A percentile compares a stretch with the other conserved stretches of the same genome.
Evolutionary conservation across 2,329 filamentous ascomycete genomes (phyloP).

Genomic region (Juglanconis juglandina): DNA sequence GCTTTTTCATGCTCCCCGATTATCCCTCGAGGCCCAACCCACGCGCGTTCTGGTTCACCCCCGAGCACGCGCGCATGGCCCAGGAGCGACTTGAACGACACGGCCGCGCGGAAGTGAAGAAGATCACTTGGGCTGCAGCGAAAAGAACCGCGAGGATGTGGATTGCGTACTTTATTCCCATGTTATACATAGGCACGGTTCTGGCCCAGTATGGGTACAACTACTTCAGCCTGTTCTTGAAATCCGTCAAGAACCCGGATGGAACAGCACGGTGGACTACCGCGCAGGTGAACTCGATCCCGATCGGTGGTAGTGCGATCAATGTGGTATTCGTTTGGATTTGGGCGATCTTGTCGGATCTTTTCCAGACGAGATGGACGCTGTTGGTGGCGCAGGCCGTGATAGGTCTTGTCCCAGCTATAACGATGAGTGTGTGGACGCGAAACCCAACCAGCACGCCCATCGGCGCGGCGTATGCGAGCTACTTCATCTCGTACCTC

Average conservation of each 20-base stretch:
- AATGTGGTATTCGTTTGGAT: constrained; percentile 51
- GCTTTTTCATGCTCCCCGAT: constrained; percentile 46
- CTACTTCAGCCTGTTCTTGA: constrained; percentile 43
- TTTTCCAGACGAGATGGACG: constrained; percentile 46
- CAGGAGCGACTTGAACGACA: constrained; percentile 41
- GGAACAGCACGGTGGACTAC: constrained; percentile 39
- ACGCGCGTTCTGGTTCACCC: constrained; percentile 43
- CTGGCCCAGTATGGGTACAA: constrained; percentile 44
- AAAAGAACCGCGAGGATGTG: constrained; percentile 41
- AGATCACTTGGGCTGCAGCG: constrained; percentile 40
- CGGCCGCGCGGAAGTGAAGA: constrained; percentile 42
- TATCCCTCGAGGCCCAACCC: constrained; percentile 39
- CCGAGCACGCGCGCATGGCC: constrained; percentile 38
- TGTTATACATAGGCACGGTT: constrained; percentile 43
- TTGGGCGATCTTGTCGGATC: constrained; percentile 50
- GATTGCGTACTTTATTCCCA: constrained; percentile 43
- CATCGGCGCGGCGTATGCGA: constrained; percentile 45
- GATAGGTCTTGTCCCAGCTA: constrained; percentile 44
- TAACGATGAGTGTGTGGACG: constrained; percentile 55
- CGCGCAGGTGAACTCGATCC: constrained; percentile 45
- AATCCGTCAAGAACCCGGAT: constrained; percentile 36
- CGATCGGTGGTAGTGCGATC: constrained; percentile 45
- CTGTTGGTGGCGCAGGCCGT: constrained; percentile 45
- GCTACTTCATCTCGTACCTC: constrained; percentile 48
- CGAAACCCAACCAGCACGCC: constrained; percentile 38